phyloP scores from a whole-genome alignment of 2,329 filamentous ascomycete species.

The Immersiporthe knoxdaviesiana region DNA sequence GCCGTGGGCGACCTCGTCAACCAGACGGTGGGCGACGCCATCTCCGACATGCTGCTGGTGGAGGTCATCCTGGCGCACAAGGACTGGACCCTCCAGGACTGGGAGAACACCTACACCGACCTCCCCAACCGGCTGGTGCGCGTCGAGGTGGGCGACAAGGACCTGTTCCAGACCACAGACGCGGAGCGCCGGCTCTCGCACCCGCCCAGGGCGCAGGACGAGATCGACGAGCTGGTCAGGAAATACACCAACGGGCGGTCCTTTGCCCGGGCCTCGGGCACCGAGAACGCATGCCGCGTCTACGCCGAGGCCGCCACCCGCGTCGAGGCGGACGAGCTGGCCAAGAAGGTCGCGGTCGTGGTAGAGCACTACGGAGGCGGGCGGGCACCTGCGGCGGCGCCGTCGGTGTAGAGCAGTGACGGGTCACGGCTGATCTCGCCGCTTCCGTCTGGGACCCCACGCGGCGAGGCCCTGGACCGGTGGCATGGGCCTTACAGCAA shows the following conservation, averaged over 20 bases:
- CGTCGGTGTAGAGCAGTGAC: constrained; percentile 28
- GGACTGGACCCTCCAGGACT: constrained; percentile 85
- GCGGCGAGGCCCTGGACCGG: background rate
- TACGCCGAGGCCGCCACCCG: constrained; percentile 93
- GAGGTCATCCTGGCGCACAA: constrained; percentile 97
- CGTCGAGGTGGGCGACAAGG: constrained; percentile 86
- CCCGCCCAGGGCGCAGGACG: constrained; percentile 76
- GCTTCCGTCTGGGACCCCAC: constrained; percentile 4
- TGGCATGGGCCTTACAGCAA: background rate
- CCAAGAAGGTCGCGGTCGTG: constrained; percentile 77
- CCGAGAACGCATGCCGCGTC: constrained; percentile 93
- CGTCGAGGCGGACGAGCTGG: constrained; percentile 88
- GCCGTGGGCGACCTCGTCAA: constrained; percentile 93
- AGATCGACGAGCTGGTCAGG: constrained; percentile 84
- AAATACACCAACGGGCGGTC: constrained; percentile 89
- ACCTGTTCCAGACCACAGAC: constrained; percentile 87
- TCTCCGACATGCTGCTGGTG: constrained; percentile 94
- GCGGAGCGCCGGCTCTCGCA: constrained; percentile 86
- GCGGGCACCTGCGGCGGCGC: constrained; percentile 11
- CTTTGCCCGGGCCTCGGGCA: constrained; percentile 91
- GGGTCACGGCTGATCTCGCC: constrained; percentile 8
- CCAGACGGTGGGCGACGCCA: constrained; percentile 94
- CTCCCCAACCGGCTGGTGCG: constrained; percentile 94
- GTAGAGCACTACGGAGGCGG: constrained; percentile 64
- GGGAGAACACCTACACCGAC: constrained; percentile 90